Base-by-base conservation (phyloP, 352 stramenopile genomes). In the Pythium scleroteichum region DNA sequence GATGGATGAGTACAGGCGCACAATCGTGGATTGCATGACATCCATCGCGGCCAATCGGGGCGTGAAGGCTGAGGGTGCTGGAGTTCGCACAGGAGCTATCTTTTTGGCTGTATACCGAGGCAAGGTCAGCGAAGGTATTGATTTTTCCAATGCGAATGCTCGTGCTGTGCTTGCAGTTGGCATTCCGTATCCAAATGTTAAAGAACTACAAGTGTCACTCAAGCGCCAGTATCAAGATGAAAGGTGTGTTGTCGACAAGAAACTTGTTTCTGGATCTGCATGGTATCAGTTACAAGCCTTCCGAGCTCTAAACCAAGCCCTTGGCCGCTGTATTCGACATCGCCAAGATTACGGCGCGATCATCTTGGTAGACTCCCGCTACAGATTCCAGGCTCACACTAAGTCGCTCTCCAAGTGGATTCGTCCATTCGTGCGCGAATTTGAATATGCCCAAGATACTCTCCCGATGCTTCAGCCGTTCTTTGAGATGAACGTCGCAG, bases 231-330 rank as follows among this genome's bases (percentile, higher is more conserved):
- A 95, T 33, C 85, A 95, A 66, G 84, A 94, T 45, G 69, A 90
- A 51, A 90, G 89, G 53, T 84, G 79, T 39, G 63, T 63, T 4
- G 57, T 82, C 19, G 79, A 93, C 49, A 72, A 76, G 40, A 78
- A 77, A 32, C 71, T 87, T 14, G 81, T 92, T n/a, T 88, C 84
- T 17, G 86, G 86, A 13, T 68, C 75, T 41, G 67, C 70, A 16
- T 99, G 98, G 98, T 99, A 99, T 74, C 86, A 92, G 23, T 88
- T 99, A 33, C 96, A 99, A 68, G 97, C 97, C 0, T 97, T 97
- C 67, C 87, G 97, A n/a, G 97, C 97, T 13, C 88, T 99, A 12
- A 99, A 99, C 75, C 98, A 99, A 81, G 97, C 97, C 12, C 84
- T 99, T 17, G 98, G 98, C 1, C 88, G 98, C 41, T 98, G 98